Evolutionary conservation across 768 basidiomycete species (phyloP), one percentile per base, ranked within the genome.

Genomic region (Sarcomyxa edulis): DNA sequence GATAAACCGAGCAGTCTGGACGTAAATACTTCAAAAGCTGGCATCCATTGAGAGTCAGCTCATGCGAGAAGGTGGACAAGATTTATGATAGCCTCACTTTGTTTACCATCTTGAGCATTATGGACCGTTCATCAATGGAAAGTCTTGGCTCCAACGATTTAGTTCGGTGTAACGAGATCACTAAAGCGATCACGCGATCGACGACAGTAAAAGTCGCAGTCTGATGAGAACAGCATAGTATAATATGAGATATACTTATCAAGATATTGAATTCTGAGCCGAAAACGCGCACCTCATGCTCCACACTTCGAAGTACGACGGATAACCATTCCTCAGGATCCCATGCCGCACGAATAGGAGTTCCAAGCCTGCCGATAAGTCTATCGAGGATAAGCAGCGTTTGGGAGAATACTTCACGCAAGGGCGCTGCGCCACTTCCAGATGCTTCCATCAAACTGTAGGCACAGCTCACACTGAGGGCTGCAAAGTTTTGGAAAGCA

Each of bases 21-120:
- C 72, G 70, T 18, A 99, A 71, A 56, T 90, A 96, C 37, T 62
- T 66, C 44, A 95, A 66, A 2, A 96, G 68, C 70, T 43, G 21
- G 36, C 2, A 7, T 15, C 29, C 2, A 34, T 7, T 14, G 16
- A 14, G 12, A 34, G 19, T 18, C 8, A 16, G 15, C 12, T 6
- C n/a, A 26, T 27, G 24, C 8, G 23, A 4, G 5, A 28, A 11
- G 9, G 15, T 12, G 25, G 3, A n/a, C 15, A 36, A 21, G 25
- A n/a, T 5, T 2, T 27, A 12, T n/a, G n/a, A n/a, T 7, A 8
- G 6, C 18, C 28, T 7, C 12, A 39, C 42, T 35, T 87, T 64
- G 18, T 52, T 74, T 24, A 83, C 67, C 69, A 91, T 74, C 39
- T 72, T 75, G 35, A 64, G 60, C 53, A 86, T 76, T 2, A 69